phyloP scores from a whole-genome alignment of 768 basidiomycete species.

The Tylopilus sp. region DNA sequence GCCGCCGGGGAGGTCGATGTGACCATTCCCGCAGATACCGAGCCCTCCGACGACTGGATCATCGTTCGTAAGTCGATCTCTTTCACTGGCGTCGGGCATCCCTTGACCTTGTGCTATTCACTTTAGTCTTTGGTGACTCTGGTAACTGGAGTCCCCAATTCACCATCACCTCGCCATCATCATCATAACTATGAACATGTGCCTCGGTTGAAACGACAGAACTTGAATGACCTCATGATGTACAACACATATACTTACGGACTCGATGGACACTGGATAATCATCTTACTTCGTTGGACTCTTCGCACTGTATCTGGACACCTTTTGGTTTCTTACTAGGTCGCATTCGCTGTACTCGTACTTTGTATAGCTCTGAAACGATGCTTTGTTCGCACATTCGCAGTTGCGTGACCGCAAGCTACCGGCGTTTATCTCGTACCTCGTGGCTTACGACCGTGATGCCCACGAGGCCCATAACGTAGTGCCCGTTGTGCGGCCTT shows the following conservation, averaged over 20 bases:
- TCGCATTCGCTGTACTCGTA: slow-evolving; percentile 9
- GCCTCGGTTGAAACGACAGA: not conserved
- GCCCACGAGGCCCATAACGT: not conserved
- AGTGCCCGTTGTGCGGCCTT: not conserved
- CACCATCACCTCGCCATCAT: slow-evolving; percentile 31
- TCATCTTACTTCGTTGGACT: slow-evolving; percentile 2
- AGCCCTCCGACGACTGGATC: slow-evolving; percentile 39
- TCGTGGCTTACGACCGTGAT: not conserved
- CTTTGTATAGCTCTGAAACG: not conserved
- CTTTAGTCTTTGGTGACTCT: slow-evolving; percentile 51
- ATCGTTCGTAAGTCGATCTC: slow-evolving; percentile 39
- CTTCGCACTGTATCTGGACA: not conserved
- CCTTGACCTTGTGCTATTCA: too few relatives aligned
- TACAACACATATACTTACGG: slow-evolving; percentile 10
- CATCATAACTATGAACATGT: slow-evolving; percentile 14
- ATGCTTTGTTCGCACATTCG: not conserved
- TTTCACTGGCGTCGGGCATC: too few relatives aligned
- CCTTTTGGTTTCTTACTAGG: not conserved
- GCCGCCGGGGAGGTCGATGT: slow-evolving; percentile 35
- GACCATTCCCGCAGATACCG: slow-evolving; percentile 36
- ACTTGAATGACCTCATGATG: slow-evolving; percentile 14
- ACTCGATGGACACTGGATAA: slow-evolving; percentile 15
- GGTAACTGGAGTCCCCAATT: slow-evolving; percentile 47
- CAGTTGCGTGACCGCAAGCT: too few relatives aligned
- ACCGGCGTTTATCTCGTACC: too few relatives aligned